phyloP scores from a whole-genome alignment of 2,329 filamentous ascomycete genomes.

The Periglandula ipomoeae region DNA sequence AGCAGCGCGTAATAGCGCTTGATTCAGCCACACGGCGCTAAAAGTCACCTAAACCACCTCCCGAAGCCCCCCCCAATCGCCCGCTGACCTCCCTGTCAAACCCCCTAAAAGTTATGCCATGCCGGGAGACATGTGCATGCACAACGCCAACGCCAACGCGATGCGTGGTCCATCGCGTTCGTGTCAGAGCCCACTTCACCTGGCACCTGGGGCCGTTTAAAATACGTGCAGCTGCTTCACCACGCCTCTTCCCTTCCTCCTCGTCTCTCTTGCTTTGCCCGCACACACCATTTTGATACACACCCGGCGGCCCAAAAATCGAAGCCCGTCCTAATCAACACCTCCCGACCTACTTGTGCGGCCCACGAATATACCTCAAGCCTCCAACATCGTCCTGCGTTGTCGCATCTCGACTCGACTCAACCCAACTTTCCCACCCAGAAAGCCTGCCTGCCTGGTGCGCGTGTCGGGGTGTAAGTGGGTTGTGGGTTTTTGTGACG shows the following conservation, averaged over 20 bases:
- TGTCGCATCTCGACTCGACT: background rate
- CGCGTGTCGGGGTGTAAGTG: constrained; percentile 5
- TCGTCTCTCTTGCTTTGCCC: background rate
- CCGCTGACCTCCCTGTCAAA: too few relatives aligned
- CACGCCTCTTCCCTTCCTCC: background rate
- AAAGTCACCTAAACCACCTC: too few relatives aligned
- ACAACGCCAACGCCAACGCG: constrained; percentile 11
- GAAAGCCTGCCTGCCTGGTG: background rate
- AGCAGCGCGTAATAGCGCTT: too few relatives aligned
- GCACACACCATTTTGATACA: background rate
- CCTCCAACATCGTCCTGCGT: background rate
- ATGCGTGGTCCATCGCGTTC: constrained; percentile 13
- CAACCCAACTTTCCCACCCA: background rate
- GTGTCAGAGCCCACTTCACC: constrained; percentile 11
- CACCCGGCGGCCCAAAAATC: constrained; percentile 1
- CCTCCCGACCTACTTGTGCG: constrained; percentile 1
- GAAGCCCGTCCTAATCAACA: background rate
- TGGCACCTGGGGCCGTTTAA: constrained; percentile 1
- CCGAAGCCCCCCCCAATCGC: too few relatives aligned
- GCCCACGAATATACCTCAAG: background rate
- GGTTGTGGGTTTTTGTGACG: background rate
- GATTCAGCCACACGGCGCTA: too few relatives aligned
- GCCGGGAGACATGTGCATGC: background rate
- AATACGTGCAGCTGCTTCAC: background rate
- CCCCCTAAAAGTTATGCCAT: too few relatives aligned